Base-by-base conservation (phyloP, 257 asterid genomes). In the Sherardia arvensis region DNA sequence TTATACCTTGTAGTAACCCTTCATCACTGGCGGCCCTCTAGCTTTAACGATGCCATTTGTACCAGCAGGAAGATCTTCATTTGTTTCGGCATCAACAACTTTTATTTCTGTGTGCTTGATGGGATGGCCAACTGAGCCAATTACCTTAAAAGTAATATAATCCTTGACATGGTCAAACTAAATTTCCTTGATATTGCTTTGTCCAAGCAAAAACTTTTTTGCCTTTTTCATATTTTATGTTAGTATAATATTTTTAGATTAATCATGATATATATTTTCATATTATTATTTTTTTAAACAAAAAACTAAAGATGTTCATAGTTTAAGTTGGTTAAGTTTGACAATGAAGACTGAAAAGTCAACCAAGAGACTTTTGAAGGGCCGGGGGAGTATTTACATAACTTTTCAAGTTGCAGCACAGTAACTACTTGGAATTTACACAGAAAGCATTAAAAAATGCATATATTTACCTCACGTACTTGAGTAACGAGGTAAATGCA, bases 21-120 rank as follows among this genome's bases (percentile, higher is more conserved):
- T 84, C 97, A 93, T 93, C 66, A 93, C 82, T 80, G 73, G 96
- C 56, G 95, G 97, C 17, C 99, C 99, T 79, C 82, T 82, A 73
- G 69, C 88, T 84, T 93, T 84, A 74, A 93, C 83, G 28, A 85
- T 81, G 77, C 98, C 98, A 71, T 79, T 88, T 2, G 82, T 81
- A 69, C 96, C 95, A 17, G 71, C 14, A 25, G 92, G 85, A 68
- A 91, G 87, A 74, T 62, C 76, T 26, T 53, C 78, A 80, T 74
- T 84, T 4, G 95, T 88, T 76, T 88, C 95, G 26, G 86, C 77
- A 80, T 88, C 89, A n/a, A 88, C 82, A 51, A 91, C 79, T 76
- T 81, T 75, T 38, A 91, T 82, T 74, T 91, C 95, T 32, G 95
- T 85, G 32, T 82, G 74, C 27, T 62, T 77, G 64, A 93, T 69